These are phyloP conservation scores for Pholiota molesta DNA, from an alignment of 768 basidiomycete species.

Conservation along the genomic window DNA sequence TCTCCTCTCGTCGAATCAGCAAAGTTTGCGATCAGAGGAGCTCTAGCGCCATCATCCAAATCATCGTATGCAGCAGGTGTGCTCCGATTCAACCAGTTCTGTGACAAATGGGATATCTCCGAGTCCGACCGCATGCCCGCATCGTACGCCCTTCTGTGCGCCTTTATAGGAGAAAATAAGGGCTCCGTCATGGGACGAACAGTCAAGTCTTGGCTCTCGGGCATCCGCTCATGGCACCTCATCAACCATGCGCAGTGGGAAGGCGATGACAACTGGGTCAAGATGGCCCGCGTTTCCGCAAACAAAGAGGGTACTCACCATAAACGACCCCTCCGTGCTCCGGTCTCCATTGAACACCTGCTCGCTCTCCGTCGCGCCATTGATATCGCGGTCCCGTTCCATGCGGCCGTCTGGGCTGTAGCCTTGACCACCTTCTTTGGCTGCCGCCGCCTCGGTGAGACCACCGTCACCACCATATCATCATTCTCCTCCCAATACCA, in stretches of 20 bases:
- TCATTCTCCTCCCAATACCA: constrained; percentile 2
- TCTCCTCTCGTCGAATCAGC: not conserved
- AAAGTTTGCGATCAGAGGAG: not conserved
- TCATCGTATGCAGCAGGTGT: not conserved
- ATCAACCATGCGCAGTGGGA: not conserved
- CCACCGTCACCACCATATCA: constrained; percentile 16
- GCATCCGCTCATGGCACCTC: not conserved
- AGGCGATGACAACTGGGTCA: not conserved
- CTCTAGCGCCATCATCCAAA: not conserved
- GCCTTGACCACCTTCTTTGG: constrained; percentile 15
- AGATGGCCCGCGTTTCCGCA: not conserved
- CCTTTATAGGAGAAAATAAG: not conserved
- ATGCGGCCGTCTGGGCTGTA: constrained; percentile 18
- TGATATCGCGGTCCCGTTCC: constrained; percentile 1
- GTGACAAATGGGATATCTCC: not conserved
- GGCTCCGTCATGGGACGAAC: not conserved
- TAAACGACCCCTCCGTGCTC: not conserved
- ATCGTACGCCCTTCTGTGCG: not conserved
- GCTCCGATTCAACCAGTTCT: not conserved
- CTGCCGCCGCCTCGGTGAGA: constrained; percentile 30
- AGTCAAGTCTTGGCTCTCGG: not conserved
- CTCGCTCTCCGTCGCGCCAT: not conserved
- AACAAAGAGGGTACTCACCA: not conserved
- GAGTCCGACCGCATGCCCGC: not conserved
- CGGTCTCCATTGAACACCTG: not conserved